Conservation (phyloP, 129 eudicot genomes). For the Chrysanthemum makinoi region DNA sequence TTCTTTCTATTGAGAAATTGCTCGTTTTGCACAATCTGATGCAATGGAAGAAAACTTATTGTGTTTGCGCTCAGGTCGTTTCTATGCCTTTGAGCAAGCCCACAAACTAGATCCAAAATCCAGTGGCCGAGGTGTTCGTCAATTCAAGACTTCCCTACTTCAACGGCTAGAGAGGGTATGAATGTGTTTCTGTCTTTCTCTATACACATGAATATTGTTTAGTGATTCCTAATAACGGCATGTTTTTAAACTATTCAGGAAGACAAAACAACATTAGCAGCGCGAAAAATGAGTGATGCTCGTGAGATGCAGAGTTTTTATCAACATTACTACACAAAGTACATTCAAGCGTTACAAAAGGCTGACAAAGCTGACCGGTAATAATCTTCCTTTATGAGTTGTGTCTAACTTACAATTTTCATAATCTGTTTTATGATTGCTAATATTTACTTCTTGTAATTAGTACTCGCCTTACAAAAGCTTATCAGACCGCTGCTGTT, state of each 20-base stretch:
- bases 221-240: neutral
- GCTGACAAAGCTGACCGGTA: constrained; percentile 93
- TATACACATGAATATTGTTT: neutral
- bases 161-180: constrained; percentile 79
- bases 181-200: neutral
- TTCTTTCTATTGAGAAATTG: too few relatives aligned
- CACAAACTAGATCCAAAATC: constrained; percentile 88
- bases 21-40: constrained; percentile 8
- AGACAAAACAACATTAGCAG: constrained; percentile 60
- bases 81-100: constrained; percentile 84
- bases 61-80: constrained; percentile 62
- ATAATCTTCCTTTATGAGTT: neutral
- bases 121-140: constrained; percentile 97
- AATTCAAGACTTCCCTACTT: constrained; percentile 86
- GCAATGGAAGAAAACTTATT: neutral
- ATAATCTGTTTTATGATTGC: constrained; percentile 17
- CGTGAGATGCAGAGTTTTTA: constrained; percentile 93
- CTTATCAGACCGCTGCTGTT: constrained; percentile 86
- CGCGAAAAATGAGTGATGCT: constrained; percentile 71
- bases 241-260: constrained; percentile 46
- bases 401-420: neutral
- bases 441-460: constrained; percentile 19
- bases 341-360: constrained; percentile 76
- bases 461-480: constrained; percentile 89
- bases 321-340: constrained; percentile 69